Evolutionary conservation across 768 basidiomycete species (phyloP), one percentile per base, ranked within the genome.

Genomic region (Pleurotus pulmonarius): DNA sequence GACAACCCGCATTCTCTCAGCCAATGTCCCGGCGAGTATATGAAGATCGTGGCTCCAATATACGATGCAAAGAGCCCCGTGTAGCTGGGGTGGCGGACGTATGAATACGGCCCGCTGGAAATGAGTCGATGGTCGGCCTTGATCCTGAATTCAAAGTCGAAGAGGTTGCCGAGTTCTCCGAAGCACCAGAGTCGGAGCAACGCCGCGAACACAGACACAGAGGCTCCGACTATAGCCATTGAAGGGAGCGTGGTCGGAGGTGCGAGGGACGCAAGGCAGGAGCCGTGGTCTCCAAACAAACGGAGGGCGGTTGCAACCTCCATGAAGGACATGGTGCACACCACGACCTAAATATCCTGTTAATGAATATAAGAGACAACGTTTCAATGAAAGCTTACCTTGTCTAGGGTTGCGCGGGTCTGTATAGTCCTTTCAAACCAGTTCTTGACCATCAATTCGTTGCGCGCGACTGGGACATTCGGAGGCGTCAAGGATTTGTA

Each of bases 401-500:
- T 52, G 15, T 39, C 51, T 22, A 52, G 2, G 8, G 24, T n/a
- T 18, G 51, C 51, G 5, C 51, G 34, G 9, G 15, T 2, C 51
- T 39, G 38, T 18, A 53, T 41, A 25, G 39, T 16, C 15, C 64
- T 69, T 16, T 65, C 69, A n/a, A 55, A 47, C 55, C 61, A 56
- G 13, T 62, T 63, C 38, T 62, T 64, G n/a, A 61, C 65, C 49
- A 67, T 69, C 44, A 69, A 66, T 60, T 74, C 72, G 8, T 70
- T 61, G 22, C 59, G 61, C 56, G 70, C 68, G 15, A 72, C 69
- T 0, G 75, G 71, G 18, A 71, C 73, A 46, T 76, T 75, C 16
- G 75, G 73, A 4, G 75, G 72, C 1, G 73, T 73, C 12, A 75
- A 62, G 1, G 73, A 75, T 26, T 70, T 46, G 48, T 75, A 72